Evolutionary conservation across 148 eudicot genomes (phyloP).

Genomic region (Chenopodium suecicum): DNA sequence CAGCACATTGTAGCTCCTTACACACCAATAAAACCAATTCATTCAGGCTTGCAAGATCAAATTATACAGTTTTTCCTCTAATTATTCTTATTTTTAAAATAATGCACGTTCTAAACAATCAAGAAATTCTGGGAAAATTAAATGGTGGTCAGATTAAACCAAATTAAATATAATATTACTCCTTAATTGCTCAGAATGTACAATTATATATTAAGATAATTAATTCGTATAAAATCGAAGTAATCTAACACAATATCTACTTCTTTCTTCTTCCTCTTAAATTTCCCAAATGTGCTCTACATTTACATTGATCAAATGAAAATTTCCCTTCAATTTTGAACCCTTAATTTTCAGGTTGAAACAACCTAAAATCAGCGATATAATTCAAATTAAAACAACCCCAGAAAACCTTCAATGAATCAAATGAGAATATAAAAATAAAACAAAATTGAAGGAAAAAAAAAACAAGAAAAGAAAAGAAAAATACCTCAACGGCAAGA

Average conservation of each 20-base stretch:
- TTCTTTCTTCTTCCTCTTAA: too few relatives aligned
- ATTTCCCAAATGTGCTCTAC: neutral
- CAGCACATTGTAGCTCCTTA: too few relatives aligned
- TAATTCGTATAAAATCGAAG: too few relatives aligned
- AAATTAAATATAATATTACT: too few relatives aligned
- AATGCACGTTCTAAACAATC: neutral
- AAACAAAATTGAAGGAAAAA: neutral
- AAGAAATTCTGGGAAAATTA: too few relatives aligned
- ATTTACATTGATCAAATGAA: neutral
- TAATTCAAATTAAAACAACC: neutral
- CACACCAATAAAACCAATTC: too few relatives aligned
- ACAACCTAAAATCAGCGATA: neutral
- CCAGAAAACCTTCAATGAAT: neutral
- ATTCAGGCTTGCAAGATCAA: too few relatives aligned
- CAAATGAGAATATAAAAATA: neutral
- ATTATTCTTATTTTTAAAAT: too few relatives aligned
- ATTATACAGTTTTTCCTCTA: too few relatives aligned
- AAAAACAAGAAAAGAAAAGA: neutral
- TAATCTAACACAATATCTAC: neutral
- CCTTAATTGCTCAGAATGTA: too few relatives aligned
- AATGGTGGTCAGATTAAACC: too few relatives aligned
- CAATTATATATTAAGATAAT: too few relatives aligned
- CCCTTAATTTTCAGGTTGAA: neutral
- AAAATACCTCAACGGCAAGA: neutral
- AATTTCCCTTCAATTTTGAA: neutral